These are phyloP conservation scores for Diaporthe caulivora DNA, from an alignment of 2,329 filamentous ascomycete genomes.

Conservation along the genomic window DNA sequence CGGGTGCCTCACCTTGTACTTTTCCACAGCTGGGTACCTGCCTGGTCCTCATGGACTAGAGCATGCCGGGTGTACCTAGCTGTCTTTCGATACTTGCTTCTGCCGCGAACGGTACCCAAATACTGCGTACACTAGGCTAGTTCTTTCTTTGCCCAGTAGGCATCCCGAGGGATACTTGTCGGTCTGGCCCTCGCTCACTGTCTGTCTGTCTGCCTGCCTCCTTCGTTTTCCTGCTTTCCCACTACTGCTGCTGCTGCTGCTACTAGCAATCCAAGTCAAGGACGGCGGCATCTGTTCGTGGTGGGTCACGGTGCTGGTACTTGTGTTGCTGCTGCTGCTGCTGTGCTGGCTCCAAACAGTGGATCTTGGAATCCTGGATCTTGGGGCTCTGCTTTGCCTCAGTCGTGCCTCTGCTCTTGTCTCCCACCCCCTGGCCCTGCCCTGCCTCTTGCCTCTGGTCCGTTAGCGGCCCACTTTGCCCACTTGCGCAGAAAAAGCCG, in stretches of 20 bases:
- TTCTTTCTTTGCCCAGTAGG: not conserved
- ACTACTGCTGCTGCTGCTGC: constrained; percentile 1
- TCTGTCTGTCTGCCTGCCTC: not conserved
- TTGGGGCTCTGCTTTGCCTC: constrained; percentile 27
- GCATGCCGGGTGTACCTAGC: not conserved
- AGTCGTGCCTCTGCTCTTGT: not conserved
- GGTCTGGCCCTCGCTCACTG: not conserved
- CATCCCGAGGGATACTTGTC: constrained; percentile 6
- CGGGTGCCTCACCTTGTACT: not conserved
- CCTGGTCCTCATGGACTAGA: not conserved
- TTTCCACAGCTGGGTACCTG: not conserved
- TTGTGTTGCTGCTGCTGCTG: constrained; percentile 13
- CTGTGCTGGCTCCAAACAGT: constrained; percentile 12
- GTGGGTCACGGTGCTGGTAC: too few species aligned
- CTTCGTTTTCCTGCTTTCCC: not conserved
- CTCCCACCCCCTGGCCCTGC: constrained; percentile 14
- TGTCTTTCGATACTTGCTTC: not conserved
- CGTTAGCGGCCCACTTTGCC: constrained; percentile 32
- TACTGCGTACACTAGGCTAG: too few species aligned
- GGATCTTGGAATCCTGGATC: too few species aligned
- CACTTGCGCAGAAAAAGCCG: constrained; percentile 17
- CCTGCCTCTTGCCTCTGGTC: not conserved
- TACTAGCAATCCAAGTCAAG: not conserved
- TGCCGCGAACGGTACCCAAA: not conserved
- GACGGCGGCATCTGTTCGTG: not conserved